Conservation (phyloP, 768 basidiomycete genomes). For the Trametes villosa region DNA sequence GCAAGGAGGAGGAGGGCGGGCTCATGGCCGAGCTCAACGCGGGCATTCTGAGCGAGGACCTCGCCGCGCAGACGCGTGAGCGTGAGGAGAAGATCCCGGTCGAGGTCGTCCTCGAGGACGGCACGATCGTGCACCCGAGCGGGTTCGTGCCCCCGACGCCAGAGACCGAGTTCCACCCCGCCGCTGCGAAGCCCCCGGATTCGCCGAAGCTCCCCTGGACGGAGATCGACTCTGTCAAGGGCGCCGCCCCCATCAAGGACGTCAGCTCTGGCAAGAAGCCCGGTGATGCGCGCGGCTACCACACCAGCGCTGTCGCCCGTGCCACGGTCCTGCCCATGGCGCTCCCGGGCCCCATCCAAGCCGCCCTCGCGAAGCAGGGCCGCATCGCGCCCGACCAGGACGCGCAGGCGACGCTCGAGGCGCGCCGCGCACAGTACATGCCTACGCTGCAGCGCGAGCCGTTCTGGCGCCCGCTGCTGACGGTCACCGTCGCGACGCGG, state of each 20-base stretch:
- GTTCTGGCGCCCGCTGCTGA: conserved; percentile 47
- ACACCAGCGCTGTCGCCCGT: conserved; percentile 27
- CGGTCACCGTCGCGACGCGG: conserved; percentile 46
- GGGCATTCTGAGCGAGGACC: conserved; percentile 31
- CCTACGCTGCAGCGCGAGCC: conserved; percentile 34
- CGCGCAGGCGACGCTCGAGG: not conserved
- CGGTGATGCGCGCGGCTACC: conserved; percentile 21
- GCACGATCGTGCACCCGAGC: conserved; percentile 26
- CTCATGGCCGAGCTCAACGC: conserved; percentile 34
- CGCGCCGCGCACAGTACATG: conserved; percentile 36
- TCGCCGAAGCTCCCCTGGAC: conserved; percentile 24
- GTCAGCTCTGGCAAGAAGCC: conserved; percentile 8
- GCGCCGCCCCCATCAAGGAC: not conserved
- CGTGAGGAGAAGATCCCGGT: conserved; percentile 36
- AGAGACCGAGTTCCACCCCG: conserved; percentile 30
- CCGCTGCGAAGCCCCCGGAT: conserved; percentile 23
- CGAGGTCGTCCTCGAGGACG: conserved; percentile 27
- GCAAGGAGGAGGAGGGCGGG: conserved; percentile 32
- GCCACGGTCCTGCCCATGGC: conserved; percentile 11
- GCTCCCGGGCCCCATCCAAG: not conserved
- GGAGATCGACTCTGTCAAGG: conserved; percentile 12
- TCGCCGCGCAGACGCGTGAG: conserved; percentile 29
- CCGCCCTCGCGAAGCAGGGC: not conserved
- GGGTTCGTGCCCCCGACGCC: conserved; percentile 36
- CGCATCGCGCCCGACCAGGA: not conserved